Percentiles rank a stretch among this genome's conserved stretches.
Conservation (phyloP, 2,329 filamentous ascomycete genomes). For the Penicillium sp. region DNA sequence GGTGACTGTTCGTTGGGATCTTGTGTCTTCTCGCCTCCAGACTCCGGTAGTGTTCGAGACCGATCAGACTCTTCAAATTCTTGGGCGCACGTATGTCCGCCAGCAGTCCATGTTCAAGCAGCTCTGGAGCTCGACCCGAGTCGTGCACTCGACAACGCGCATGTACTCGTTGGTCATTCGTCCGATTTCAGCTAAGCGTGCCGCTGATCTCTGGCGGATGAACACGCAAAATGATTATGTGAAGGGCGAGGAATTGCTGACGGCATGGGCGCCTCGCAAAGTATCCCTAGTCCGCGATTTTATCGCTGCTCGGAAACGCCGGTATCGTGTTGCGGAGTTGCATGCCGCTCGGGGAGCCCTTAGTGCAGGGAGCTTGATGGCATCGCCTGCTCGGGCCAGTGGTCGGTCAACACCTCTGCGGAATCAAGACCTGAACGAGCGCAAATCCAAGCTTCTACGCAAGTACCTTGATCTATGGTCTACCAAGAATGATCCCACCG, state of each 20-base stretch:
- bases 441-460: slow-evolving; percentile 35
- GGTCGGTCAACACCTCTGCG: slow-evolving; percentile 35
- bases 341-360: slow-evolving; percentile 53
- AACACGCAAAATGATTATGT: slow-evolving; percentile 93
- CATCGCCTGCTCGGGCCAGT: slow-evolving; percentile 31
- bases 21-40: slow-evolving; percentile 74
- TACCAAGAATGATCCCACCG: slow-evolving; percentile 38
- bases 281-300: slow-evolving; percentile 89
- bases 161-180: slow-evolving; percentile 84
- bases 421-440: slow-evolving; percentile 33
- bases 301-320: slow-evolving; percentile 66
- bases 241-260: slow-evolving; percentile 85
- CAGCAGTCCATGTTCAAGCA: slow-evolving; percentile 82
- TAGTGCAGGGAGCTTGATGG: slow-evolving; percentile 36
- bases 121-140: slow-evolving; percentile 75
- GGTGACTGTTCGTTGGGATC: slow-evolving; percentile 79
- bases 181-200: slow-evolving; percentile 82
- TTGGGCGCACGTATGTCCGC: slow-evolving; percentile 75
- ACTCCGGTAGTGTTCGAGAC: slow-evolving; percentile 82
- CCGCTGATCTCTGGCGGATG: slow-evolving; percentile 92
- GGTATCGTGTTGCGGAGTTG: slow-evolving; percentile 69
- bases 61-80: slow-evolving; percentile 73
- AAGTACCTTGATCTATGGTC: slow-evolving; percentile 42
- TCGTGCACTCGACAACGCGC: slow-evolving; percentile 78
- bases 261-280: slow-evolving; percentile 79